phyloP scores from a whole-genome alignment of 2,329 filamentous ascomycete genomes.

The Raffaelea deltoideospora region DNA sequence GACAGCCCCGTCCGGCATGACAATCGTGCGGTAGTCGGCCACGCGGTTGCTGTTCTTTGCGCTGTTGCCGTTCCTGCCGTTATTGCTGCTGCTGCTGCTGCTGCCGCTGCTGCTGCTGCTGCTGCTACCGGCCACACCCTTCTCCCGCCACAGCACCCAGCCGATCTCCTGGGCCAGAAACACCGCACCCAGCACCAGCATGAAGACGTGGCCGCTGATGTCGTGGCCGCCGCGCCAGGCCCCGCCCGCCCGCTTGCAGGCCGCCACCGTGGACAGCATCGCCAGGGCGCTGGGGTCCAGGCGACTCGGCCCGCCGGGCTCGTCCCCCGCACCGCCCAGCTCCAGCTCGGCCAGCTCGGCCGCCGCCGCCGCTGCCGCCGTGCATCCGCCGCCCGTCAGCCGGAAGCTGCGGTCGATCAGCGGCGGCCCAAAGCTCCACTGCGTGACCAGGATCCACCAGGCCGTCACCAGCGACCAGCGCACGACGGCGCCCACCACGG shows the following conservation, averaged over 20 bases:
- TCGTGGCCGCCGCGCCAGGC: slow-evolving; percentile 89
- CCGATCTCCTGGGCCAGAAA: slow-evolving; percentile 69
- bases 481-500: slow-evolving; percentile 28
- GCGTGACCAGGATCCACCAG: slow-evolving; percentile 77
- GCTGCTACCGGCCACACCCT: too few relatives aligned
- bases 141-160: slow-evolving; percentile 40
- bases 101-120: neutral
- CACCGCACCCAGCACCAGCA: slow-evolving; percentile 71
- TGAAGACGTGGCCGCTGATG: slow-evolving; percentile 87
- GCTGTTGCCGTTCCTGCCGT: slow-evolving; percentile 15
- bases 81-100: neutral
- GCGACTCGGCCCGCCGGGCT: neutral
- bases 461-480: slow-evolving; percentile 60
- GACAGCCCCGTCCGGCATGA: slow-evolving; percentile 50
- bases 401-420: slow-evolving; percentile 81
- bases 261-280: slow-evolving; percentile 47
- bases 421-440: slow-evolving; percentile 90
- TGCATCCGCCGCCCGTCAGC: slow-evolving; percentile 77
- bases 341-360: neutral
- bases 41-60: slow-evolving; percentile 14
- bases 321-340: neutral
- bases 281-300: slow-evolving; percentile 9
- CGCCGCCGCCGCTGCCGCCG: slow-evolving; percentile 17
- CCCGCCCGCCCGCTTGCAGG: slow-evolving; percentile 72
- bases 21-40: slow-evolving; percentile 49